phyloP scores from a whole-genome alignment of 768 basidiomycete species.

The Boletus sensibilis region DNA sequence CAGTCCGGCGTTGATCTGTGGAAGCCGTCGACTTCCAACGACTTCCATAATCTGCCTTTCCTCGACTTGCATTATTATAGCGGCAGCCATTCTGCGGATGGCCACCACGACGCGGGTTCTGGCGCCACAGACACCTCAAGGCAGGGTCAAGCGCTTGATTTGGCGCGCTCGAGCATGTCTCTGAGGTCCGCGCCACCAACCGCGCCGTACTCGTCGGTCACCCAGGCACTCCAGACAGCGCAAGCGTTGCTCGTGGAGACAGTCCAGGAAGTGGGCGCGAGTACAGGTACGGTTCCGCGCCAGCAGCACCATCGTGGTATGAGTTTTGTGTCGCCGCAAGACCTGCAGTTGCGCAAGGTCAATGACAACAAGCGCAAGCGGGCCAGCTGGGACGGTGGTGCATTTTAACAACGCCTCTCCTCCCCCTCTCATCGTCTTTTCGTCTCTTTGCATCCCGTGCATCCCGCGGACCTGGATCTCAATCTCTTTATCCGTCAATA shows the following conservation, averaged over 20 bases:
- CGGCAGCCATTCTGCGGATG: conserved; percentile 27
- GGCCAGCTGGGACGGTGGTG: conserved; percentile 55
- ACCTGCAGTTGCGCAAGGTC: conserved; percentile 46
- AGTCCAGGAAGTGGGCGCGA: conserved; percentile 6
- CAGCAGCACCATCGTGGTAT: conserved; percentile 45
- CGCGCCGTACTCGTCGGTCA: conserved; percentile 26
- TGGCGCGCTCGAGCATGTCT: conserved; percentile 41
- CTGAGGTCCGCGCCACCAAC: conserved; percentile 28
- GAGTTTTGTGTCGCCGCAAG: conserved; percentile 54
- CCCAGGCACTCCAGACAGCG: conserved; percentile 36
- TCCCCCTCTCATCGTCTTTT: neutral
- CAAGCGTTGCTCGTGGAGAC: conserved; percentile 28
- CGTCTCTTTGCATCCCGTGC: conserved; percentile 4
- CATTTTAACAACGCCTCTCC: conserved; percentile 21
- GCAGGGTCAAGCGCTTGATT: conserved; percentile 50
- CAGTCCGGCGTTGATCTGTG: conserved; percentile 26
- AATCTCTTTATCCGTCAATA: conserved; percentile 12
- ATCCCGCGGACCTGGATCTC: conserved; percentile 6
- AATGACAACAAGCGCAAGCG: conserved; percentile 57
- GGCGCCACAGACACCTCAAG: conserved; percentile 32
- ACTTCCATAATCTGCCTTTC: conserved; percentile 57
- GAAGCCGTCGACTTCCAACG: conserved; percentile 31
- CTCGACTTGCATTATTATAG: conserved; percentile 73
- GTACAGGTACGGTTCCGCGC: conserved; percentile 9
- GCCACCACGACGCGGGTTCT: conserved; percentile 25